Percentiles rank a stretch among this genome's conserved stretches.
Evolutionary conservation across 441 rosid genomes (phyloP).

Genomic region (Kokia cookei): DNA sequence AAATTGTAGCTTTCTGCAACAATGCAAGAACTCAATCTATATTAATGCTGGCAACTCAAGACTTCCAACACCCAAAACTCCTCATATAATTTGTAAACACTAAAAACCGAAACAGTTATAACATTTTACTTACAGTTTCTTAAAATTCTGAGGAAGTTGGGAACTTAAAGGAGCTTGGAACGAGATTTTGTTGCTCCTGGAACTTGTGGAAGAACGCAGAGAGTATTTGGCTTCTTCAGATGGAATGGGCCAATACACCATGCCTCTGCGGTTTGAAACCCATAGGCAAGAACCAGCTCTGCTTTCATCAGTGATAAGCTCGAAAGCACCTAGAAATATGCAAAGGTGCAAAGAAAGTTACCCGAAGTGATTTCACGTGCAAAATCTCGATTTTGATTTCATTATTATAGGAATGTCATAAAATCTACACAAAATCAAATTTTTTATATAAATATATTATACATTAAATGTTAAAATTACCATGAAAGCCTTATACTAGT

Average conservation of each 20-base stretch:
- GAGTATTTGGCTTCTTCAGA: constrained; percentile 64
- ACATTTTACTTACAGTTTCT: constrained; percentile 70
- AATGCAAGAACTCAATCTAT: neutral
- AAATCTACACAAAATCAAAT: neutral
- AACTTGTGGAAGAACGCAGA: constrained; percentile 35
- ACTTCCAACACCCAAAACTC: neutral
- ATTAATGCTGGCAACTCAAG: neutral
- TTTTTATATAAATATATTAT: neutral
- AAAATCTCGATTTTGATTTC: neutral
- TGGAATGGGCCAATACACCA: constrained; percentile 93
- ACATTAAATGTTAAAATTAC: neutral
- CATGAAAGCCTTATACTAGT: no score
- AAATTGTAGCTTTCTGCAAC: neutral
- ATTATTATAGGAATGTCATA: neutral
- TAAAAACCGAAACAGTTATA: neutral
- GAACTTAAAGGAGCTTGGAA: constrained; percentile 31
- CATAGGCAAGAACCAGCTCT: constrained; percentile 91
- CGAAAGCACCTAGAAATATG: constrained; percentile 63
- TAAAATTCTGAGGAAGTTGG: constrained; percentile 68
- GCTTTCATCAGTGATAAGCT: constrained; percentile 72
- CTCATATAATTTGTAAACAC: neutral
- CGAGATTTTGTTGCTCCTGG: constrained; percentile 28
- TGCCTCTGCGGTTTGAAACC: constrained; percentile 83
- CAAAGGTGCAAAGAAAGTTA: neutral
- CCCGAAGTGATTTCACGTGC: neutral